A percentile compares a stretch with the other conserved stretches of the same genome.
These are phyloP conservation scores for Sugiyamaella novakii DNA, from an alignment of 1,139 yeast genomes.

Conservation along the genomic window DNA sequence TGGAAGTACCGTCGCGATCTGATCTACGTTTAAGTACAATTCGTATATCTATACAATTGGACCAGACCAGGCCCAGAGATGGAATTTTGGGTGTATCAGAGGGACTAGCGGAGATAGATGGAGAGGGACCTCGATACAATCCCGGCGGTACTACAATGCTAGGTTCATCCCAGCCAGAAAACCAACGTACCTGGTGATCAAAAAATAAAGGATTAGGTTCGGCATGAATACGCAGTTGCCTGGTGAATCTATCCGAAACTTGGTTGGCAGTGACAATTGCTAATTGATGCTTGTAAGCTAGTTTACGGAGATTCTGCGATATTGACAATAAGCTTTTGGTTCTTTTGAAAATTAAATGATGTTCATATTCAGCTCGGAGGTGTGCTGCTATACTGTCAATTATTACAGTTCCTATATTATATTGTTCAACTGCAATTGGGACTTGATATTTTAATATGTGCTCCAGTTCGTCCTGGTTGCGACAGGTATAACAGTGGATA, in stretches of 20 bases:
- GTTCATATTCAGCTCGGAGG: constrained; percentile 58
- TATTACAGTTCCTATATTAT: constrained; percentile 56
- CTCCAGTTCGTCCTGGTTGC: constrained; percentile 71
- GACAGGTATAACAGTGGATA: constrained; percentile 64
- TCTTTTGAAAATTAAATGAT: constrained; percentile 12
- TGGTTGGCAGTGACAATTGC: constrained; percentile 81
- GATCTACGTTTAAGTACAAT: constrained; percentile 43
- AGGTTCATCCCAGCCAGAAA: constrained; percentile 69
- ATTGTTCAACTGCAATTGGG: constrained; percentile 53
- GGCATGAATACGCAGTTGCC: constrained; percentile 20
- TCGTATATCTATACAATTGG: constrained; percentile 46
- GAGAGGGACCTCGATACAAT: no score
- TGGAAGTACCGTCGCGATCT: constrained; percentile 21
- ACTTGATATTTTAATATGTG: constrained; percentile 73
- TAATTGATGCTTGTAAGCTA: constrained; percentile 54
- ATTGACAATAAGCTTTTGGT: constrained; percentile 42
- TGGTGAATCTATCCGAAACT: constrained; percentile 56
- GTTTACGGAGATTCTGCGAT: constrained; percentile 52
- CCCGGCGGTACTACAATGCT: no score
- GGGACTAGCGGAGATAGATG: not conserved
- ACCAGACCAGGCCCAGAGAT: constrained; percentile 50
- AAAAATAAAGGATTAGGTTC: constrained; percentile 36
- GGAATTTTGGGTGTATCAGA: constrained; percentile 39
- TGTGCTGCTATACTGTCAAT: constrained; percentile 90
- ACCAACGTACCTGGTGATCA: constrained; percentile 72